Percentiles rank a stretch among this genome's conserved stretches.
phyloP scores from a whole-genome alignment of 345 rosid species.

The Eutrema japonicum region DNA sequence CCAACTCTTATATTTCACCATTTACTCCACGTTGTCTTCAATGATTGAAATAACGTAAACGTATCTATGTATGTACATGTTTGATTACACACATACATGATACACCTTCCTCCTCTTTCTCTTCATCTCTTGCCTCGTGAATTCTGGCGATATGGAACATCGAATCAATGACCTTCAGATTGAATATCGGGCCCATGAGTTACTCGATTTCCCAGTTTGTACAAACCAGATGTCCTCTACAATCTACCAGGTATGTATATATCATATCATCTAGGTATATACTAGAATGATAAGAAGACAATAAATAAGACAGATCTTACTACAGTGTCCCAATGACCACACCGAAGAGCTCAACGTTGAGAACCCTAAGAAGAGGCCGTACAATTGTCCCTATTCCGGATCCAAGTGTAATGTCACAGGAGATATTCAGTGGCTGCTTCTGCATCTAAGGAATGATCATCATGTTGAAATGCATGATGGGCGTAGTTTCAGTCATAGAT shows the following conservation, averaged over 20 bases:
- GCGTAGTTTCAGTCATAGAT: conserved; percentile 76
- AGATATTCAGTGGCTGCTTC: conserved; percentile 62
- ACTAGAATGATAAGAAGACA: background rate
- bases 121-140: conserved; percentile 21
- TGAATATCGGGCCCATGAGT: conserved; percentile 48
- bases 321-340: conserved; percentile 72
- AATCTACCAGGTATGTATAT: conserved; percentile 62
- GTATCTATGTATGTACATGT: background rate
- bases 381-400: conserved; percentile 78
- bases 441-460: conserved; percentile 82
- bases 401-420: conserved; percentile 70
- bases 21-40: conserved; percentile 46
- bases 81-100: background rate
- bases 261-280: background rate
- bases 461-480: conserved; percentile 85
- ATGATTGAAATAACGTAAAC: conserved; percentile 29
- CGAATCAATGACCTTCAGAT: conserved; percentile 30
- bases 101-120: conserved; percentile 30
- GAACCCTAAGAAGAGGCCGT: conserved; percentile 62
- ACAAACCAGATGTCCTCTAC: conserved; percentile 66
- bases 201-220: conserved; percentile 64
- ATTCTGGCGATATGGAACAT: conserved; percentile 30
- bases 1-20: conserved; percentile 47
- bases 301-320: background rate
- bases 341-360: conserved; percentile 59